Base-by-base conservation (phyloP, 768 basidiomycete species). In the Tricholoma sp. region DNA sequence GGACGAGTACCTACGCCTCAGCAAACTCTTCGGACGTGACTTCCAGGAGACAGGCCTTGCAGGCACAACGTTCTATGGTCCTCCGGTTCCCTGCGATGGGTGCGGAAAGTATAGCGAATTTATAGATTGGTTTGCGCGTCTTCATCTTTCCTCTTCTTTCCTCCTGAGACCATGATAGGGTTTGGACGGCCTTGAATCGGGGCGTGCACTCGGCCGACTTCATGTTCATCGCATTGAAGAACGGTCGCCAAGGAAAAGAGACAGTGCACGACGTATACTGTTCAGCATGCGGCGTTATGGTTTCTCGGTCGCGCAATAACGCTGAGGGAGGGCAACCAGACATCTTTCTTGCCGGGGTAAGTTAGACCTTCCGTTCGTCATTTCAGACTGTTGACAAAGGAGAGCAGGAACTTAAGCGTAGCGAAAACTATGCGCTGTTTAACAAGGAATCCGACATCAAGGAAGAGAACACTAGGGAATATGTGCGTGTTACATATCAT, bases 111-210 rank as follows among this genome's bases (percentile, higher is more conserved):
- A 50, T 28, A 31, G 11, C 50, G 50, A 50, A 50, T 32, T 50
- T 36, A 50, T 50, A 18, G 50, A 50, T 24, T 50, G 50, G 50
- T 33, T 10, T 17, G 29, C 18, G 9, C 12, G 11, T 17, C 50
- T 32, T 50, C 28, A 32, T 2, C 10, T 50, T 36, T 50, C 7
- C n/a, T 32, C 0, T 50, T 12, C n/a, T 18, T 50, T 4, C n/a
- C 18, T 31, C 18, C 50, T 50, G 29, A 50, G 11, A 20, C 18
- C 13, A 11, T 36, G 28, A 32, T 36, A 50, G 50, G 50, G 29
- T 50, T 15, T 50, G 50, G 50, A 50, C 50, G 28, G 50, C 50
- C n/a, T 50, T 50, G 50, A 32, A 36, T 50, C 50, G 50, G 50
- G 50, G 50, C 12, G 50, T 50, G 6, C 50, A 50, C 12, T 50